Conservation (phyloP, 768 basidiomycete species). For the Boletus pseudopeckii region DNA sequence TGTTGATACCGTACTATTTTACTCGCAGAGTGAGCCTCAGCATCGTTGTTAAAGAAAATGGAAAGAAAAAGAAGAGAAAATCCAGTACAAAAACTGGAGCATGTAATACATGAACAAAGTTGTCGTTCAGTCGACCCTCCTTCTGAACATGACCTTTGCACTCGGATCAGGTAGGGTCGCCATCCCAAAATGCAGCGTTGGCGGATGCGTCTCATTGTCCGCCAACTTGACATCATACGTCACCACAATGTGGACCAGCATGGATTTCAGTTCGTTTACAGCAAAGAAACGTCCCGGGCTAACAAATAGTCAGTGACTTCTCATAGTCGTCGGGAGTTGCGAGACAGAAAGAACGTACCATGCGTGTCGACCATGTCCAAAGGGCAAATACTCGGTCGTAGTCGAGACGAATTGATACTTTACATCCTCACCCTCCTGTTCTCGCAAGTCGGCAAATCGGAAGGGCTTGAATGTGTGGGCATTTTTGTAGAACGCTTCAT, state of each 20-base stretch:
- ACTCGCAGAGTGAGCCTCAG: too few relatives aligned
- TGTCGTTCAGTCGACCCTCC: too few relatives aligned
- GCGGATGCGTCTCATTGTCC: neutral
- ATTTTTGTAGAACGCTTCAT: conserved; percentile 28
- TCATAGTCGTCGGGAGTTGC: neutral
- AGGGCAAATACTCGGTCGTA: conserved; percentile 32
- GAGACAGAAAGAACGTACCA: neutral
- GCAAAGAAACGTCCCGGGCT: conserved; percentile 18
- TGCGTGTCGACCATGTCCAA: conserved; percentile 13
- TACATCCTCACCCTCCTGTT: conserved; percentile 33
- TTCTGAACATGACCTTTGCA: too few relatives aligned
- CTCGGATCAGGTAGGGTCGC: too few relatives aligned
- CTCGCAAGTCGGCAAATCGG: conserved; percentile 2
- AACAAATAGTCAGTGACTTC: neutral
- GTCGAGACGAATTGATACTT: conserved; percentile 37
- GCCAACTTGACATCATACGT: conserved; percentile 6
- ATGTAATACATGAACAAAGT: too few relatives aligned
- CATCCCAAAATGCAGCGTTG: too few relatives aligned
- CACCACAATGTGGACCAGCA: conserved; percentile 10
- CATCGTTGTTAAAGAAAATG: too few relatives aligned
- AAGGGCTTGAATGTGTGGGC: conserved; percentile 7
- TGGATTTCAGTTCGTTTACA: conserved; percentile 6
- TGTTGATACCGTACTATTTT: too few relatives aligned
- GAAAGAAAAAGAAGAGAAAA: too few relatives aligned
- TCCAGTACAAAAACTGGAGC: too few relatives aligned